Percentiles rank a stretch among this genome's conserved stretches.
phyloP scores from a whole-genome alignment of 768 basidiomycete species.

The Sporobolomyces pararoseus region DNA sequence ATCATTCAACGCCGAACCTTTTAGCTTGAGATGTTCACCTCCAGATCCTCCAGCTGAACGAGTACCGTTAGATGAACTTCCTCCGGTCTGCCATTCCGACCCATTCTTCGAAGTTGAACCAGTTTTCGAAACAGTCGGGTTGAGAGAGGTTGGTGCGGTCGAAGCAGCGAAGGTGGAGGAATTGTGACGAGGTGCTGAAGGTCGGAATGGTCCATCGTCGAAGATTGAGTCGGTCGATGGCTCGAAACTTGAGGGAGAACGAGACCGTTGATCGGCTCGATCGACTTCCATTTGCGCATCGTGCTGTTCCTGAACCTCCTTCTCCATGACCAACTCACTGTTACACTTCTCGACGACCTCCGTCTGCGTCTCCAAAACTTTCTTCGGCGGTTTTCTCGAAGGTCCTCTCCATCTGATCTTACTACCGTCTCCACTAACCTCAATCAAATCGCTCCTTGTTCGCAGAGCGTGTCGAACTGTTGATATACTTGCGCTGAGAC shows the following conservation, averaged over 20 bases:
- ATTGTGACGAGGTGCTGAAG: not conserved
- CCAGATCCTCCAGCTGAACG: conserved; percentile 1
- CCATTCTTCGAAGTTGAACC: conserved; percentile 5
- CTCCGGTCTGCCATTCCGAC: conserved; percentile 11
- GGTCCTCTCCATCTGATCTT: conserved; percentile 36
- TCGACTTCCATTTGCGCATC: conserved; percentile 12
- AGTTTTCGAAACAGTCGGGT: conserved; percentile 3
- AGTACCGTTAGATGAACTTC: conserved; percentile 18
- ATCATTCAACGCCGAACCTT: too few species aligned
- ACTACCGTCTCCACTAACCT: conserved; percentile 25
- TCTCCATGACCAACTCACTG: conserved; percentile 1
- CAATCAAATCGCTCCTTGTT: conserved; percentile 19
- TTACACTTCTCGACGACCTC: not conserved
- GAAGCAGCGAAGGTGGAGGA: conserved; percentile 7
- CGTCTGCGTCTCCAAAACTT: not conserved
- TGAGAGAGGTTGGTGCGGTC: conserved; percentile 27
- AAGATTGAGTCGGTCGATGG: conserved; percentile 12
- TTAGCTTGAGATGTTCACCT: not conserved
- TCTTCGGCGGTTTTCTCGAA: not conserved
- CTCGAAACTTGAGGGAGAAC: not conserved
- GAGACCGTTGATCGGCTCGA: not conserved
- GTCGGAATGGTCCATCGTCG: conserved; percentile 2
- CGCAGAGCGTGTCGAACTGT: conserved; percentile 26
- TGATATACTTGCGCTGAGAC: conserved; percentile 23
- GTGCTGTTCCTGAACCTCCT: conserved; percentile 1